phyloP scores from a whole-genome alignment of 208 protist genomes.

The Sergeia podlipaevii region DNA sequence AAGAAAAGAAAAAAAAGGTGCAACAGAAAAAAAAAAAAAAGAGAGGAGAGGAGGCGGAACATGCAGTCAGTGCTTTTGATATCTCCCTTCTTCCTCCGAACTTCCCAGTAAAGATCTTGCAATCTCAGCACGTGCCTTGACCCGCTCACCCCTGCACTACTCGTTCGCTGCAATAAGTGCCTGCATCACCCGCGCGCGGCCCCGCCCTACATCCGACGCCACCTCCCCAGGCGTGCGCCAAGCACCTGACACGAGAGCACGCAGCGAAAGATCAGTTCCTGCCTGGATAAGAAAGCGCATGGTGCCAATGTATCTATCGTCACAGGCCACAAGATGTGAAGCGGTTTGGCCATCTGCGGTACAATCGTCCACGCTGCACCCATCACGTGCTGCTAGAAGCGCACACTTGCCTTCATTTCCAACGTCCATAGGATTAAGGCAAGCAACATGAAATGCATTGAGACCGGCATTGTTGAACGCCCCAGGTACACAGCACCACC shows the following conservation, averaged over 20 bases:
- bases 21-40: conserved; percentile 9
- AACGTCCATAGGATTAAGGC: conserved; percentile 17
- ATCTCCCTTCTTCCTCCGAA: too few species aligned
- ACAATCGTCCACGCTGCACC: conserved; percentile 16
- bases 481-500: too few species aligned
- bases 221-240: conserved; percentile 25
- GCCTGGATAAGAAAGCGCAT: conserved; percentile 13
- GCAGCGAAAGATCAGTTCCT: conserved; percentile 5
- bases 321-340: conserved; percentile 19
- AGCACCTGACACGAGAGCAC: conserved; percentile 13
- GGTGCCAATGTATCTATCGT: conserved; percentile 17
- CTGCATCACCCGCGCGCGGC: not conserved
- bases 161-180: too few species aligned
- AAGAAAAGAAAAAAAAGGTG: conserved; percentile 9
- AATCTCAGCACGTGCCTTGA: too few species aligned
- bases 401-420: conserved; percentile 6
- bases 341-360: conserved; percentile 18
- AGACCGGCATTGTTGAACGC: conserved; percentile 17
- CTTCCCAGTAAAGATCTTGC: too few species aligned
- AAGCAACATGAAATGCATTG: conserved; percentile 26
- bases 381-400: conserved; percentile 11
- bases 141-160: too few species aligned
- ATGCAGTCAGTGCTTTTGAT: too few species aligned
- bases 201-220: conserved; percentile 6
- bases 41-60: not conserved